A percentile compares a stretch with the other conserved stretches of the same genome.
Evolutionary conservation across 352 stramenopile genomes (phyloP).

Genomic region (Aphanomyces euteiches): DNA sequence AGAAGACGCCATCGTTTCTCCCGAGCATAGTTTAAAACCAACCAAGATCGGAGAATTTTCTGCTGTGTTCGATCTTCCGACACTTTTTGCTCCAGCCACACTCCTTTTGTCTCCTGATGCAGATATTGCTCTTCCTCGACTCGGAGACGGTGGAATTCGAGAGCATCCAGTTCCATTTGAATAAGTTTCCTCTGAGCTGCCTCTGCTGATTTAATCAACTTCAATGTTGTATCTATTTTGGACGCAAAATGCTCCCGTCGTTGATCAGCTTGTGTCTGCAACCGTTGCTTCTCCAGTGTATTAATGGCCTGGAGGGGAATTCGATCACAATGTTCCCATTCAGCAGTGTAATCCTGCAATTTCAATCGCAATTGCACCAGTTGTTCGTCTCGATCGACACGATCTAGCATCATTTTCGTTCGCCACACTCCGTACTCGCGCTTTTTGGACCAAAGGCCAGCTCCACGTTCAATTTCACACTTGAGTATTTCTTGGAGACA

Average conservation of each 20-base stretch:
- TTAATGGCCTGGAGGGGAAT: conserved; percentile 55
- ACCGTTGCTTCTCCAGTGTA: conserved; percentile 43
- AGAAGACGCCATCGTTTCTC: conserved; percentile 59
- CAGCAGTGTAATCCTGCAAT: conserved; percentile 38
- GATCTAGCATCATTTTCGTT: conserved; percentile 26
- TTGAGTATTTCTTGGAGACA: conserved; percentile 8
- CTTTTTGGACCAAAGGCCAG: conserved; percentile 25
- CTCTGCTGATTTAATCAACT: conserved; percentile 38
- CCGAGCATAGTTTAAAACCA: conserved; percentile 61
- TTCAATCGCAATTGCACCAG: conserved; percentile 42
- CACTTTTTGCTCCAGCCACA: neutral
- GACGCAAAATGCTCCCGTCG: conserved; percentile 29
- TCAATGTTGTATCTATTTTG: conserved; percentile 35
- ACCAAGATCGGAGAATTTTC: conserved; percentile 50
- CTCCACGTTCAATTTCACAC: conserved; percentile 15
- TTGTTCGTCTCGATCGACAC: conserved; percentile 1
- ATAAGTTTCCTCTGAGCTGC: conserved; percentile 44
- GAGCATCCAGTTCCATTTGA: conserved; percentile 46
- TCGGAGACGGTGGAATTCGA: conserved; percentile 43
- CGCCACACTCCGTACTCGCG: conserved; percentile 25
- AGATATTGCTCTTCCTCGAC: conserved; percentile 55
- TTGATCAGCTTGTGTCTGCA: conserved; percentile 38
- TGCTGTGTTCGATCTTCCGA: neutral
- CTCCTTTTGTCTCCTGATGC: conserved; percentile 26
- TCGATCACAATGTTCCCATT: conserved; percentile 43